Evolutionary conservation across 192 early-diverging fungal genomes (phyloP), one percentile per base, ranked within the genome.

Genomic region (Podila epicladia): DNA sequence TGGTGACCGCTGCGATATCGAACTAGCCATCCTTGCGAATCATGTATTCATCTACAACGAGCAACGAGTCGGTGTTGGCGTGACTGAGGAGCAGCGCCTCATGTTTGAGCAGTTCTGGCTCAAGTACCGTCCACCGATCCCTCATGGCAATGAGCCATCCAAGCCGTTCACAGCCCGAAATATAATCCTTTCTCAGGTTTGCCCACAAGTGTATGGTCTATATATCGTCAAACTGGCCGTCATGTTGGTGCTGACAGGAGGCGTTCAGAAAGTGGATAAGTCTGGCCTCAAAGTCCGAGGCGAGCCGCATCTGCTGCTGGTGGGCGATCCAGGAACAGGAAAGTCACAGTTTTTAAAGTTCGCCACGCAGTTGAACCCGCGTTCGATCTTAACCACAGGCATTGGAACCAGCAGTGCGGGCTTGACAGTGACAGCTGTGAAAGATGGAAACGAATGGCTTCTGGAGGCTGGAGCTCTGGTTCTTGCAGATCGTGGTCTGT

Each of bases 281-380:
- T 64, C 85, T 0, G 92, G 93, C 1, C 80, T 92, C 49, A 89
- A 88, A 41, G 88, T 92, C 17, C 85, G 94, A 20, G 94, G 94
- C 11, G 93, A 94, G 58, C 82, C 87, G 8, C 93, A 95, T 72
- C 35, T 95, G 45, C 82, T 95, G 58, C 80, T 95, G 31, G 91
- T 95, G 3, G 94, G 94, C 4, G 94, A 95, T 67, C 94, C 94
- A 32, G 93, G 93, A 37, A 91, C 85, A 48, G 94, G 90, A 48
- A 95, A 95, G 64, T 94, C 92, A 9, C 94, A 95, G 84, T 93
- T 95, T 69, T 83, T 95, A 48, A 90, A 91, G 60, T 93, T 90
- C 69, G 92, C 92, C 0, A 87, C 92, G 5, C 72, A 83, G 19
- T 69, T 94, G 6, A 83, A 86, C 32, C 90, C 93, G 5, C 87